Evolutionary conservation across 1,284 basidiomycete genomes (phyloP), one percentile per base, ranked within the genome.

Genomic region (Sanguinoderma infundibulare): DNA sequence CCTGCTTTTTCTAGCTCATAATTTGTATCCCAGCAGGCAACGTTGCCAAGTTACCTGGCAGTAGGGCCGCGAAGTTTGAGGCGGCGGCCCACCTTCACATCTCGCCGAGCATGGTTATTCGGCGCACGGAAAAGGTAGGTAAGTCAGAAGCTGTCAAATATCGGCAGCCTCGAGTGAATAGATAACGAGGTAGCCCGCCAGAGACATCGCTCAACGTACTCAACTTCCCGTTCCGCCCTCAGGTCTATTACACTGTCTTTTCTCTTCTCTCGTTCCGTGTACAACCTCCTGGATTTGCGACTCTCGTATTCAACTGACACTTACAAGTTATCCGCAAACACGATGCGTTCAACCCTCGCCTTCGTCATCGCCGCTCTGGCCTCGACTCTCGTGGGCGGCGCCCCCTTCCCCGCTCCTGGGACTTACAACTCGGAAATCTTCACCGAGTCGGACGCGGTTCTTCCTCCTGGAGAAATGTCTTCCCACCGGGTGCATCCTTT

Each of bases 301-400:
- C 5, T 3, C 9, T 4, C 40, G 20, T 3, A 22, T 20, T 10
- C 20, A 15, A 24, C 53, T 35, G 12, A 20, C 12, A n/a, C 26
- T 40, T 15, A 58, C 59, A 61, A 30, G 40, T 50, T 54, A 50
- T 52, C 60, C n/a, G 47, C 32, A 22, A 20, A 61, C 39, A 47
- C 55, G 40, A 74, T 74, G 72, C 73, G 71, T 51, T 69, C 69
- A 44, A 61, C 65, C 57, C 55, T 72, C 61, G 64, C 70, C 20
- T 39, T 74, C 55, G 60, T 72, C 50, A 62, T 63, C 9, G 69
- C 69, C 20, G 66, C 62, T 12, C 60, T 73, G 60, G 69, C 67
- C 64, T 67, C 73, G 6, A 40, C 57, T 5, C 47, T 72, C 24
- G 65, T 64, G 22, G 50, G 50, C 44, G 67, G 63, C 20, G 62